Evolutionary conservation across 179 eudicot genomes (phyloP).

Genomic region (Actinidia polygama): DNA sequence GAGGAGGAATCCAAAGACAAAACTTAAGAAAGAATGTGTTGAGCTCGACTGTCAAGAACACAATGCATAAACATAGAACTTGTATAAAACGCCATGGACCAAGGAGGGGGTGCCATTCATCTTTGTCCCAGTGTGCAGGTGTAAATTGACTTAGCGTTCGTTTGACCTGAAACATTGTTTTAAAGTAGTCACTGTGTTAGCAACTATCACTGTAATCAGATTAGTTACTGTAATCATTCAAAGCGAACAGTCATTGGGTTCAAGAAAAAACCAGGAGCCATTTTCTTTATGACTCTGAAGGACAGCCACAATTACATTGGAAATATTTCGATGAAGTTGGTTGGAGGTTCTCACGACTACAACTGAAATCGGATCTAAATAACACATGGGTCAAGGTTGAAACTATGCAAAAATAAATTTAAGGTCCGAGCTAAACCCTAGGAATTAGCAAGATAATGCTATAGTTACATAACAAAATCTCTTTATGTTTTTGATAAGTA

Average conservation of each 20-base stretch:
- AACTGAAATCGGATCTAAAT: not conserved
- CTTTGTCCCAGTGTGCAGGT: constrained; percentile 99
- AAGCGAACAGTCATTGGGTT: not conserved
- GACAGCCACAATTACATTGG: not conserved
- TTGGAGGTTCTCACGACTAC: not conserved
- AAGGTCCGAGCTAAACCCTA: not conserved
- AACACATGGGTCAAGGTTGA: not conserved
- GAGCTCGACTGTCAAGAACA: constrained; percentile 91
- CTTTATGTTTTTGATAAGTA: too few relatives aligned
- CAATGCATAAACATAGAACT: constrained; percentile 81
- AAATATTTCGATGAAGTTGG: not conserved
- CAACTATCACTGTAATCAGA: not conserved
- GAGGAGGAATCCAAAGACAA: constrained; percentile 98
- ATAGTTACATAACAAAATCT: too few relatives aligned
- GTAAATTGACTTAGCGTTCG: constrained; percentile 94
- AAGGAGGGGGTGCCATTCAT: constrained; percentile 97
- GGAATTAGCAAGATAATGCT: too few relatives aligned
- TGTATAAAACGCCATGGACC: constrained; percentile 96
- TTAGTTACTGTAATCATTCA: not conserved
- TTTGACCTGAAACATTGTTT: constrained; percentile 58
- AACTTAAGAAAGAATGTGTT: constrained; percentile 97
- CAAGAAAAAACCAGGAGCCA: not conserved
- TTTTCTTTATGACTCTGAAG: not conserved
- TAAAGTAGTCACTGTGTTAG: not conserved
- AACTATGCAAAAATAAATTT: constrained; percentile 2